These are phyloP conservation scores for Beta lomatogona DNA, from an alignment of 179 eudicot species.

Conservation along the genomic window DNA sequence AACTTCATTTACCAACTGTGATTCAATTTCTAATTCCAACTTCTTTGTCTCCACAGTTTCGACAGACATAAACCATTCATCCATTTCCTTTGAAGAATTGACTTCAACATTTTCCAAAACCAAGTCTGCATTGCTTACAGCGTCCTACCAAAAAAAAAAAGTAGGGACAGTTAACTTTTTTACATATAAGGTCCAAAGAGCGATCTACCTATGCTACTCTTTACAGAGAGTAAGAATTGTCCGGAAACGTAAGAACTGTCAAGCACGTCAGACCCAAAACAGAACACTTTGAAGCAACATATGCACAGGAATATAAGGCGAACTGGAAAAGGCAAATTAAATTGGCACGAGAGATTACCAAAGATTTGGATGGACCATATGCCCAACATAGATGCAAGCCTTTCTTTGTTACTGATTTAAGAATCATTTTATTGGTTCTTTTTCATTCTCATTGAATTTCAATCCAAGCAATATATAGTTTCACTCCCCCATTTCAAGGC, in stretches of 20 bases:
- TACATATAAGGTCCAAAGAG: background rate
- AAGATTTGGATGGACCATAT: background rate
- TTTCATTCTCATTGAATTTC: background rate
- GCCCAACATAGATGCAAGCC: background rate
- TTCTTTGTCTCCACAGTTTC: slow-evolving; percentile 60
- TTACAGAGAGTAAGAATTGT: background rate
- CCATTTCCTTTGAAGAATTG: slow-evolving; percentile 47
- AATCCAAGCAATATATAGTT: background rate
- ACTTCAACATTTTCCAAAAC: slow-evolving; percentile 46
- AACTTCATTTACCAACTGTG: slow-evolving; percentile 51
- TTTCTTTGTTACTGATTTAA: background rate
- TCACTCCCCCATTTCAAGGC: background rate
- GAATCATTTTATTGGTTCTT: background rate
- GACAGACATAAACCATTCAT: slow-evolving; percentile 50
- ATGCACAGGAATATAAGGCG: background rate
- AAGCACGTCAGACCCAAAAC: background rate
- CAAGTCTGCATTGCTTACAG: slow-evolving; percentile 48
- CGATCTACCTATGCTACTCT: background rate
- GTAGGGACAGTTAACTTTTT: background rate
- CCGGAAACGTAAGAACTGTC: background rate
- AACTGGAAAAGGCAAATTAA: background rate
- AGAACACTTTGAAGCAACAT: background rate
- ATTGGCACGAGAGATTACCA: background rate
- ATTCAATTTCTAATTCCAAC: slow-evolving; percentile 63
- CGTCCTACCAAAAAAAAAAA: slow-evolving; percentile 42